Base-by-base conservation (phyloP, 2,329 filamentous ascomycete genomes). In the Purpureocillium takamizusanense region DNA sequence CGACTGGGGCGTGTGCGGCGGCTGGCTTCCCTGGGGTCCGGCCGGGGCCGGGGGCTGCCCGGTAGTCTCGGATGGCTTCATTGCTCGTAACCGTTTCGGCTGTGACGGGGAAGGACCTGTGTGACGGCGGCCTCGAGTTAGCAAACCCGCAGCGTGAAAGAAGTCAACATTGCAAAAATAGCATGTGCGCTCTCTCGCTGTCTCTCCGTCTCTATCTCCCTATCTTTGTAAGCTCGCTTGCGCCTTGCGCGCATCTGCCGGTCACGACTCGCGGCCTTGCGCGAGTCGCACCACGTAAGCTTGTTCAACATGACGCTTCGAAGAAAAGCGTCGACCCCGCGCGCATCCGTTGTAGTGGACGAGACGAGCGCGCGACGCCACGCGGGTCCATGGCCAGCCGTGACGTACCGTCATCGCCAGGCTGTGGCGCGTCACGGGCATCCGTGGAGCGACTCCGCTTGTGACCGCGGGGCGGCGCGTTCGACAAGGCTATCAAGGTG, bases 371-470 rank as follows among this genome's bases (percentile, higher is more conserved):
- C 47, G 44, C 41, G 38, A 42, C 39, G 40, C 42, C 33, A 49
- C 44, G 42, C 46, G 43, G 45, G 40, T 51, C 45, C 52, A 48
- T 49, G 42, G 47, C 45, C 47, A 40, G 50, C 49, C 55, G 60
- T 55, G 54, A 81, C 83, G 67, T 83, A 88, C 85, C 79, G 72
- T 84, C 78, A 67, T 83, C 75, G 69, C 78, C 80, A 58, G 76
- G 48, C 45, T 52, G 51, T 42, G 49, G 46, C 44, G 47, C 74
- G 60, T 70, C 72, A 63, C 79, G 77, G 42, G 60, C 66, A 52
- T 84, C 77, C 52, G 83, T 83, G 48, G 86, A 89, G 48, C 83
- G 81, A 70, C 78, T 84, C 61, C 86, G 77, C 69, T 94, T 94
- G 52, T 81, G 67, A 51, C 84, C 83, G 60, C 85, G 80, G 48